Evolutionary conservation across 495 filamentous ascomycete species (phyloP).

Genomic region (Clavariopsis aquatica): DNA sequence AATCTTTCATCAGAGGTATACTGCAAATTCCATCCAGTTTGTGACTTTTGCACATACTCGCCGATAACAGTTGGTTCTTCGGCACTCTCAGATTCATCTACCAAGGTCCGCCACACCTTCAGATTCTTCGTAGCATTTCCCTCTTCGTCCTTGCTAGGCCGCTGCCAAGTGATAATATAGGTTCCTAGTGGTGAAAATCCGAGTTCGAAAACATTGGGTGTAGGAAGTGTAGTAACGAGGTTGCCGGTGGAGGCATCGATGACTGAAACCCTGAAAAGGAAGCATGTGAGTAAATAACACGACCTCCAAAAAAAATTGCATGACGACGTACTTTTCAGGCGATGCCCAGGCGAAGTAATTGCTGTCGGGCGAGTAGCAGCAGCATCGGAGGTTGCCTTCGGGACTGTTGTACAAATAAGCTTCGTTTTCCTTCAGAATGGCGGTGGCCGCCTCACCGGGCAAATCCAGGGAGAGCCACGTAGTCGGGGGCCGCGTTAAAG

Average conservation of each 20-base stretch:
- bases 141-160: slow-evolving; percentile 84
- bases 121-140: slow-evolving; percentile 93
- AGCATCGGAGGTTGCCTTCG: slow-evolving; percentile 91
- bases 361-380: slow-evolving; percentile 89
- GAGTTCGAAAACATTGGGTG: slow-evolving; percentile 85
- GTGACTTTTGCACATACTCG: slow-evolving; percentile 88
- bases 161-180: slow-evolving; percentile 95
- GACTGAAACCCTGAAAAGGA: slow-evolving; percentile 66
- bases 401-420: slow-evolving; percentile 58
- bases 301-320: background rate
- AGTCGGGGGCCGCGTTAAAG: slow-evolving; percentile 84
- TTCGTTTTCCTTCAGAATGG: slow-evolving; percentile 5
- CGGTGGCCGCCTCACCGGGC: slow-evolving; percentile 52
- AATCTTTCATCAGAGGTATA: slow-evolving; percentile 90
- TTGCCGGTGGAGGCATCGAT: slow-evolving; percentile 79
- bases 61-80: slow-evolving; percentile 73
- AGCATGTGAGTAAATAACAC: slow-evolving; percentile 15
- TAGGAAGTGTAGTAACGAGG: slow-evolving; percentile 69
- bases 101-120: slow-evolving; percentile 87
- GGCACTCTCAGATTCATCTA: slow-evolving; percentile 50
- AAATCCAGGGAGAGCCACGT: slow-evolving; percentile 83
- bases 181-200: slow-evolving; percentile 91
- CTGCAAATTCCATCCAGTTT: slow-evolving; percentile 96
- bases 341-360: slow-evolving; percentile 95
- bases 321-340: slow-evolving; percentile 64